Percentiles rank a stretch among this genome's conserved stretches.
Evolutionary conservation across 371 early-diverging fungal species (phyloP).

Genomic region (Saksenaea vasiformis): DNA sequence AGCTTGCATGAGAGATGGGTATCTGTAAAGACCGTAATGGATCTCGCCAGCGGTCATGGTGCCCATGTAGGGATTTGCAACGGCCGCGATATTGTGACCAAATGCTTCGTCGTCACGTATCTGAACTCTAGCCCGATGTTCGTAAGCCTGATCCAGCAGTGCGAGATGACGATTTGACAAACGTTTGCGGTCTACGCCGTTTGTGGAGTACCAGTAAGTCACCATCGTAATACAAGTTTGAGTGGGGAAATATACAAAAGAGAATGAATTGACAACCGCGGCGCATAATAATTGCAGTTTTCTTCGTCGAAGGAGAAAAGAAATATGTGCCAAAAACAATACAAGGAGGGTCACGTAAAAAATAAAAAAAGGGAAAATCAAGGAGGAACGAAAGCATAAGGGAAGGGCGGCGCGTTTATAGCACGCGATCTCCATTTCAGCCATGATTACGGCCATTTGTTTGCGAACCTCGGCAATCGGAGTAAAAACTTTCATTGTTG

Average conservation of each 20-base stretch:
- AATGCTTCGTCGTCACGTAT: slow-evolving; percentile 23
- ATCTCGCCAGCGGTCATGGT: slow-evolving; percentile 33
- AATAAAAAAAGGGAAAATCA: not conserved
- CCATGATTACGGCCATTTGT: not conserved
- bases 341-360: not conserved
- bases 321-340: slow-evolving; percentile 1
- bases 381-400: not conserved
- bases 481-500: not conserved
- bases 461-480: not conserved
- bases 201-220: slow-evolving; percentile 28
- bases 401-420: slow-evolving; percentile 3
- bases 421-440: slow-evolving; percentile 3
- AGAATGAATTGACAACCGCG: not conserved
- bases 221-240: slow-evolving; percentile 2
- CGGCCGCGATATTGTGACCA: slow-evolving; percentile 13
- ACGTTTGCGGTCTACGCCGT: slow-evolving; percentile 23
- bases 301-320: not conserved
- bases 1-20: slow-evolving; percentile 14
- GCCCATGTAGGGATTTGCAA: slow-evolving; percentile 24
- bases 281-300: slow-evolving; percentile 1
- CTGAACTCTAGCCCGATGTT: slow-evolving; percentile 18
- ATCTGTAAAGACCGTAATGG: slow-evolving; percentile 26
- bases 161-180: slow-evolving; percentile 19
- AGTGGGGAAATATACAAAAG: not conserved
- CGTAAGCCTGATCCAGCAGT: slow-evolving; percentile 18